phyloP scores from a whole-genome alignment of 2,329 filamentous ascomycete species.

The Myotisia sp. region DNA sequence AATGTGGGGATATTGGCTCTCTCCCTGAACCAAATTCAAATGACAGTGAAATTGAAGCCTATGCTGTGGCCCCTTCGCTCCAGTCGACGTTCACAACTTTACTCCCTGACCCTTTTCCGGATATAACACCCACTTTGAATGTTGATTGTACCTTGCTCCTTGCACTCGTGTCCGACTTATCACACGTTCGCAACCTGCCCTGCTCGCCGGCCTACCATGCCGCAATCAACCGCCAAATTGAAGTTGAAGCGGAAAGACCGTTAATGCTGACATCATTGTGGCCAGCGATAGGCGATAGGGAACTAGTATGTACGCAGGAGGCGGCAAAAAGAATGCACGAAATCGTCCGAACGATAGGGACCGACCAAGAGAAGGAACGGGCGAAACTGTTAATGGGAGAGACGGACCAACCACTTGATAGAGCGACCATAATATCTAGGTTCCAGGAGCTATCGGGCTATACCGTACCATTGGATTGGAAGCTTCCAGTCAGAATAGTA shows the following conservation, averaged over 20 bases:
- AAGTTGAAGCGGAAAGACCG: slow-evolving; percentile 47
- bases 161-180: slow-evolving; percentile 59
- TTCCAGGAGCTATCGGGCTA: slow-evolving; percentile 40
- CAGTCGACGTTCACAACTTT: slow-evolving; percentile 19
- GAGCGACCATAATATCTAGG: slow-evolving; percentile 20
- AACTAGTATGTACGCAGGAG: slow-evolving; percentile 51
- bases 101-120: slow-evolving; percentile 28
- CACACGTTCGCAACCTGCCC: slow-evolving; percentile 37
- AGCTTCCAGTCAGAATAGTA: slow-evolving; percentile 47
- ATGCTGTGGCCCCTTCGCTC: not conserved
- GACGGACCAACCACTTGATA: slow-evolving; percentile 20
- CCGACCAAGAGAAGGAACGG: slow-evolving; percentile 44
- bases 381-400: slow-evolving; percentile 45
- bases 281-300: slow-evolving; percentile 42
- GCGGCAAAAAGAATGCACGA: slow-evolving; percentile 53
- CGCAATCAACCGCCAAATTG: slow-evolving; percentile 50
- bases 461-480: slow-evolving; percentile 38
- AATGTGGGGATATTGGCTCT: slow-evolving; percentile 19
- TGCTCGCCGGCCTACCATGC: slow-evolving; percentile 42
- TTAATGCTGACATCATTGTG: slow-evolving; percentile 48
- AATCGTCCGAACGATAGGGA: slow-evolving; percentile 51
- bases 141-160: slow-evolving; percentile 51
- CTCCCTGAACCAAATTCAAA: not conserved
- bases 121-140: slow-evolving; percentile 32
- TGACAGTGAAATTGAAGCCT: slow-evolving; percentile 2